Percentiles rank a stretch among this genome's conserved stretches.
Conservation (phyloP, 2,329 filamentous ascomycete genomes). For the Rhinocladiella mackenziei region DNA sequence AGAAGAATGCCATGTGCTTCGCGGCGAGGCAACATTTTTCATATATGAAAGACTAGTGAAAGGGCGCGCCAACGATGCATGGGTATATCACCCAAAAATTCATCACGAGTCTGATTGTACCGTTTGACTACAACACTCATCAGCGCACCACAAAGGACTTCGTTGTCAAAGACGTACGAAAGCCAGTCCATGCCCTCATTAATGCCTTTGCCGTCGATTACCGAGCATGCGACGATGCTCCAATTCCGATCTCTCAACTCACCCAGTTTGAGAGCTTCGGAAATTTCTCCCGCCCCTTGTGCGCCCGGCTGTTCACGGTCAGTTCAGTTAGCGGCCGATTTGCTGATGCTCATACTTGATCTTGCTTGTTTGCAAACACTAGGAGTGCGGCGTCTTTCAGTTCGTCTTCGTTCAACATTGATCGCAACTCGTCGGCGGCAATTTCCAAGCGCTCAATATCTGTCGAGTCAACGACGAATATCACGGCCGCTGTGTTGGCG, state of each 20-base stretch:
- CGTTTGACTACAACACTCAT: conserved; percentile 23
- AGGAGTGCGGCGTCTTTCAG: conserved; percentile 85
- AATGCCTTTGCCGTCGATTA: conserved; percentile 90
- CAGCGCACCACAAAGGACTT: conserved; percentile 2
- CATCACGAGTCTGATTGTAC: conserved; percentile 27
- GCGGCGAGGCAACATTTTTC: no score
- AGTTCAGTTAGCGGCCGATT: conserved; percentile 1
- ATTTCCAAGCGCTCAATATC: conserved; percentile 94
- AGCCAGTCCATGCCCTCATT: conserved; percentile 99
- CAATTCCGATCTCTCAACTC: conserved; percentile 95
- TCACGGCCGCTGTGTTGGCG: conserved; percentile 94
- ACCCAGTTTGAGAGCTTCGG: conserved; percentile 82
- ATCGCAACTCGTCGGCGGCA: conserved; percentile 83
- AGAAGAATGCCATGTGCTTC: no score
- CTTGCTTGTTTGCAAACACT: conserved; percentile 98
- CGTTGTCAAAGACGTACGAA: conserved; percentile 20
- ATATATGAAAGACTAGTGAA: not conserved
- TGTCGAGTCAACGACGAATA: conserved; percentile 97
- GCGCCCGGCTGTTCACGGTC: conserved; percentile 70
- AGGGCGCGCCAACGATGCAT: conserved; percentile 1
- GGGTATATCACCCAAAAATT: conserved; percentile 7
- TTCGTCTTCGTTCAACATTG: conserved; percentile 97
- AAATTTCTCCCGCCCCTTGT: conserved; percentile 94
- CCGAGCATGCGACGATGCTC: conserved; percentile 97
- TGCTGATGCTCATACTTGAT: conserved; percentile 43